Evolutionary conservation across 2,329 filamentous ascomycete genomes (phyloP).

Genomic region (Aureobasidium pullulans): DNA sequence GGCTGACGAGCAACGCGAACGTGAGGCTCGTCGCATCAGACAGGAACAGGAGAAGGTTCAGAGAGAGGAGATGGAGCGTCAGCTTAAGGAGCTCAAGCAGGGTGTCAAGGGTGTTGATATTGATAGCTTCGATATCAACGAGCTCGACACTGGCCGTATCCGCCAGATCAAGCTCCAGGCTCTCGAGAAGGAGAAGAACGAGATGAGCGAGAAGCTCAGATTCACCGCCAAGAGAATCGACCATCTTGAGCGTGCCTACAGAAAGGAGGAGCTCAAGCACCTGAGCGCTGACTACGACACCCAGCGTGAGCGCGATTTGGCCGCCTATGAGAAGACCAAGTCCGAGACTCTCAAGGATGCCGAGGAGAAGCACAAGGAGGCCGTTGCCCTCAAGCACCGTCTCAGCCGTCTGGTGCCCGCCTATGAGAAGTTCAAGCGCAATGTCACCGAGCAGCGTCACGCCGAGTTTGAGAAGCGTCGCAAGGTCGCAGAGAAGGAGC

Average conservation of each 20-base stretch:
- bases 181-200: slow-evolving; percentile 96
- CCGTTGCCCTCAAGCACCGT: slow-evolving; percentile 88
- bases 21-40: slow-evolving; percentile 77
- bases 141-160: slow-evolving; percentile 54
- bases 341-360: slow-evolving; percentile 70
- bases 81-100: slow-evolving; percentile 91
- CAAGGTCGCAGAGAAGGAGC: slow-evolving; percentile 82
- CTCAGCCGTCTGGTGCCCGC: slow-evolving; percentile 74
- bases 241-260: slow-evolving; percentile 92
- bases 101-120: slow-evolving; percentile 78
- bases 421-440: slow-evolving; percentile 77
- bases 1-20: slow-evolving; percentile 84
- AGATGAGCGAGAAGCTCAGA: slow-evolving; percentile 82
- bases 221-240: slow-evolving; percentile 93
- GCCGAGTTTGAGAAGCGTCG: slow-evolving; percentile 94
- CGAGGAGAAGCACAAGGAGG: slow-evolving; percentile 83
- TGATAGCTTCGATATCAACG: slow-evolving; percentile 77
- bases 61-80: slow-evolving; percentile 60
- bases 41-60: slow-evolving; percentile 71
- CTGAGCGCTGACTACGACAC: slow-evolving; percentile 74
- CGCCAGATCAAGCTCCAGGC: slow-evolving; percentile 92
- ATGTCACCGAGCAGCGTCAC: slow-evolving; percentile 77
- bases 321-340: slow-evolving; percentile 73
- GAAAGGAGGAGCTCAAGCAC: slow-evolving; percentile 92
- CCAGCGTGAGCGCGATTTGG: slow-evolving; percentile 71